Conservation (phyloP, 257 asterid species). For the Euphrasia confusa region DNA sequence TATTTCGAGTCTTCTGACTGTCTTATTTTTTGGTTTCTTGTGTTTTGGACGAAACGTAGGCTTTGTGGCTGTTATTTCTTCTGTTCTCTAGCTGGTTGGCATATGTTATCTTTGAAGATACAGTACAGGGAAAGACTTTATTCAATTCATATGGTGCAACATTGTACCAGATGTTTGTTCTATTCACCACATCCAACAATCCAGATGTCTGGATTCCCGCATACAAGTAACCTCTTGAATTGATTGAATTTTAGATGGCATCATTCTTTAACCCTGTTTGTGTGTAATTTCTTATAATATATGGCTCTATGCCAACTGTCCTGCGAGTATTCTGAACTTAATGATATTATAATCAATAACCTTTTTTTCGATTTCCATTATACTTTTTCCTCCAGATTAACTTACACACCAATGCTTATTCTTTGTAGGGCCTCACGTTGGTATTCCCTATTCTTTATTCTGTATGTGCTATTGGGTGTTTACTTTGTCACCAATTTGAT, state of each 20-base stretch:
- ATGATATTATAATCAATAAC: conserved; percentile 7
- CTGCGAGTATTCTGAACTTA: conserved; percentile 4
- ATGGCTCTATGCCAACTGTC: background rate
- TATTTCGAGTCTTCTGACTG: background rate
- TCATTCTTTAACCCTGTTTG: background rate
- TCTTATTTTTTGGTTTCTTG: conserved; percentile 17
- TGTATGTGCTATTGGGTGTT: conserved; percentile 88
- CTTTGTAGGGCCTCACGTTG: conserved; percentile 83
- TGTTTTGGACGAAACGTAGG: conserved; percentile 51
- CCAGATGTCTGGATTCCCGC: conserved; percentile 99
- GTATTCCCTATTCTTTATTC: conserved; percentile 75
- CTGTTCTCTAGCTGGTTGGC: conserved; percentile 96
- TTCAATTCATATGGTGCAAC: conserved; percentile 76
- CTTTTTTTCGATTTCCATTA: conserved; percentile 1
- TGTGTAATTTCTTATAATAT: conserved; percentile 3
- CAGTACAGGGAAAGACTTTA: conserved; percentile 66
- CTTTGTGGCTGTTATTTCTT: conserved; percentile 73
- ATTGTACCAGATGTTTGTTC: conserved; percentile 79
- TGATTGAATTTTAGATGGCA: background rate
- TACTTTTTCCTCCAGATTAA: conserved; percentile 8
- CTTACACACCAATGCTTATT: conserved; percentile 26
- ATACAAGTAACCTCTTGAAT: conserved; percentile 48
- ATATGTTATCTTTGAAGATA: conserved; percentile 91
- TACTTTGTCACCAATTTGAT: conserved; percentile 97
- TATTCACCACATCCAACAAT: conserved; percentile 95